These are phyloP conservation scores for Suhomyces ambrosiae DNA, from an alignment of 1,139 yeast genomes.

Conservation along the genomic window DNA sequence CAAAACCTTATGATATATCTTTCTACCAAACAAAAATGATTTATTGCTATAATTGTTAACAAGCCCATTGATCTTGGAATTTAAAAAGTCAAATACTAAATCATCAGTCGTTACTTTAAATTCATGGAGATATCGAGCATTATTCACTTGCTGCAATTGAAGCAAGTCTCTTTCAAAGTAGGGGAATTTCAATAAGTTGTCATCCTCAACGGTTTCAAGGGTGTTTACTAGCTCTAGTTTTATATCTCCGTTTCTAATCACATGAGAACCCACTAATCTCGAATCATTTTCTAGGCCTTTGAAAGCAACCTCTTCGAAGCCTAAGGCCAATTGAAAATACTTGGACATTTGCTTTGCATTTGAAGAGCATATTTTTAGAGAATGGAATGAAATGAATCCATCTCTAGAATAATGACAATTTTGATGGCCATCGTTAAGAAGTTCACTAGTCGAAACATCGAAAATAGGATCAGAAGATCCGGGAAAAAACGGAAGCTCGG, in stretches of 20 bases:
- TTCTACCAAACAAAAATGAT: conserved; percentile 10
- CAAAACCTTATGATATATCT: conserved; percentile 20
- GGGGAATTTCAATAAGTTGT: conserved; percentile 19
- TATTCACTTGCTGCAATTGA: conserved; percentile 2
- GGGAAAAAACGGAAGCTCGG: conserved; percentile 29
- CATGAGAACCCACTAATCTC: conserved; percentile 57
- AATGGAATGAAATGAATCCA: conserved; percentile 37
- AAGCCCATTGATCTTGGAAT: conserved; percentile 19
- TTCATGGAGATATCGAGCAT: conserved; percentile 12
- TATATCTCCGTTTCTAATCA: conserved; percentile 59
- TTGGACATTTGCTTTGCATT: conserved; percentile 68
- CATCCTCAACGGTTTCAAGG: conserved; percentile 25
- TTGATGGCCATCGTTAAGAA: conserved; percentile 26
- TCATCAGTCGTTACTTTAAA: conserved; percentile 21
- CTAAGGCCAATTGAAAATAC: conserved; percentile 57
- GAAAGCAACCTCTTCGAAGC: conserved; percentile 64
- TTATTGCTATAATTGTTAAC: not conserved
- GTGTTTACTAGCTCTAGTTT: conserved; percentile 49
- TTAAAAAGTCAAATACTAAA: conserved; percentile 23
- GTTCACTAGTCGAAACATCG: conserved; percentile 21
- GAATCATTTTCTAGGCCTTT: conserved; percentile 72
- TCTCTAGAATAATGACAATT: conserved; percentile 28
- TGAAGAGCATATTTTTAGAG: conserved; percentile 50
- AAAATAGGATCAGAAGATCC: conserved; percentile 21
- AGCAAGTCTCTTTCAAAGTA: conserved; percentile 18